Percentiles rank a stretch among this genome's conserved stretches.
phyloP scores from a whole-genome alignment of 257 asterid species.

The Scutellaria barbata region DNA sequence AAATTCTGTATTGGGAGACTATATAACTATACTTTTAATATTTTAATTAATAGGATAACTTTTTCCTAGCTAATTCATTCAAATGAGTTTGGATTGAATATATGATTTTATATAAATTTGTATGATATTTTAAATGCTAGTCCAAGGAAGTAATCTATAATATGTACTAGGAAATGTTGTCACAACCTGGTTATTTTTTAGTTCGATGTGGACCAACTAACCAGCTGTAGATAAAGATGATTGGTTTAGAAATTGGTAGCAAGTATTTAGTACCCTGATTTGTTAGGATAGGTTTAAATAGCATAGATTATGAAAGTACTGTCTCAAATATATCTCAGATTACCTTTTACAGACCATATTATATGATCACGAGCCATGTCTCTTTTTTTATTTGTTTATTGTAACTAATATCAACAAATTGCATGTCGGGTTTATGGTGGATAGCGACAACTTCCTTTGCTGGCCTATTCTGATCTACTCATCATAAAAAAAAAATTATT shows the following conservation, averaged over 20 bases:
- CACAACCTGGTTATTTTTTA: too few relatives aligned
- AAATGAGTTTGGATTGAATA: too few relatives aligned
- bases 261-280: constrained; percentile 5
- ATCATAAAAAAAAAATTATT: not conserved
- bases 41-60: too few relatives aligned
- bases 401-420: constrained; percentile 29
- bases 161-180: not conserved
- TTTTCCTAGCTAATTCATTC: too few relatives aligned
- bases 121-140: constrained; percentile 23
- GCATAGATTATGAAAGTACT: constrained; percentile 30
- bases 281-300: constrained; percentile 15
- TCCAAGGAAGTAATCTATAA: constrained; percentile 29
- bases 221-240: constrained; percentile 32
- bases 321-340: constrained; percentile 22
- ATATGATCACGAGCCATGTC: constrained; percentile 39
- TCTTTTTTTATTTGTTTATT: not conserved
- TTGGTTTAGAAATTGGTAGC: constrained; percentile 1
- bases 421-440: constrained; percentile 43
- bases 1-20: too few relatives aligned
- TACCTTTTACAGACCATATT: constrained; percentile 36
- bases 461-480: constrained; percentile 22
- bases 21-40: too few relatives aligned
- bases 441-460: constrained; percentile 35
- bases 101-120: too few relatives aligned
- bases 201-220: constrained; percentile 28